Evolutionary conservation across 31 red algal species (phyloP), one percentile per base, ranked within the genome.

Genomic region (Bonnemaisonia californica): DNA sequence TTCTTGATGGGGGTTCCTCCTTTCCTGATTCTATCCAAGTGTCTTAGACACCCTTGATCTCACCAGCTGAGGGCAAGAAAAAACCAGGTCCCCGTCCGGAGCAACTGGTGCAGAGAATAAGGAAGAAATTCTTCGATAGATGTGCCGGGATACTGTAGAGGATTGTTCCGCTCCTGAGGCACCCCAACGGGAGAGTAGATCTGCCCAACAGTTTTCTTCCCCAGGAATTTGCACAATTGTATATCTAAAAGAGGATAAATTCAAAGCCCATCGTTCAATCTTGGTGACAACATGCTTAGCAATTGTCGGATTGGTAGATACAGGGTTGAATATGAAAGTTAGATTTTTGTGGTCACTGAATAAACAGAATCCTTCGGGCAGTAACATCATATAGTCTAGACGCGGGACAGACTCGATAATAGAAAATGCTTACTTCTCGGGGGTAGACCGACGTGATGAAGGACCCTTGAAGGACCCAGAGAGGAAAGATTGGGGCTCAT

Each of bases 331-430:
- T 32, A 58, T 77, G 73, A 33, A 77, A 32, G 55, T 35, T 18
- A 77, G 54, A 22, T 77, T 77, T 54, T 58, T 77, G 34, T 62
- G 51, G 34, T 77, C 56, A 33, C 41, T 75, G 48, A 55, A 75
- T 22, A 75, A 42, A 27, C 42, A 55, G 23, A 75, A 75, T 27
- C 71, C 75, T 16, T 63, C 5, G 35, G 29, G 57, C 4, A 26
- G 30, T 29, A 63, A 36, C 4, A 79, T 23, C 16, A 79, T 8
- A 27, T 79, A 64, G 29, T 64, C 18, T 18, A 79, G 26, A 18
- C 33, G 54, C 30, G 62, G 4, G 7, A 61, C 32, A 22, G 28
- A 61, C 11, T 31, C 28, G 11, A 64, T 34, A 27, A 79, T 79
- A 11, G 75, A 29, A 37, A 12, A 79, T 23, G 31, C 54, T 63